These are phyloP conservation scores for Blastocystis sp. DNA, from an alignment of 352 stramenopile genomes.

Conservation along the genomic window DNA sequence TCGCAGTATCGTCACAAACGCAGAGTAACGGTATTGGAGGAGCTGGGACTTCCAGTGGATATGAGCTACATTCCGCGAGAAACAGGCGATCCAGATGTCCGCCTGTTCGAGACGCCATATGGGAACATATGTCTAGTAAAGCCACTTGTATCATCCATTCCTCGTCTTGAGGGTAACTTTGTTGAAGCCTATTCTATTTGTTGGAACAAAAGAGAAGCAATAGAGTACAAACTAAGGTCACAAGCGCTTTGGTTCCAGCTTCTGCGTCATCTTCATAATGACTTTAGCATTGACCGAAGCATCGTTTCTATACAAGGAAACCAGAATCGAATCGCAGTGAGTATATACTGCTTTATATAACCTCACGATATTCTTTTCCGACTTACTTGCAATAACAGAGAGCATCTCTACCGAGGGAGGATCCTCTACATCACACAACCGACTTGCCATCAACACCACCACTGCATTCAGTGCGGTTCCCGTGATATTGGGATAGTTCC, in stretches of 20 bases:
- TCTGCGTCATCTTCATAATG: constrained; percentile 40
- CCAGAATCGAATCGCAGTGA: constrained; percentile 36
- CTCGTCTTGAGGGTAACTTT: not conserved
- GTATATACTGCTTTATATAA: constrained; percentile 51
- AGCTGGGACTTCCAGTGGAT: not conserved
- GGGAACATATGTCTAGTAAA: not conserved
- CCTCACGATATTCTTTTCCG: constrained; percentile 2
- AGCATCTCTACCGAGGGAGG: not conserved
- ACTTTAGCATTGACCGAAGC: not conserved
- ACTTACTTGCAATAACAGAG: not conserved
- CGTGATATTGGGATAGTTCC: constrained; percentile 8
- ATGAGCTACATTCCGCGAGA: not conserved
- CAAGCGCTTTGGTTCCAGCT: constrained; percentile 51
- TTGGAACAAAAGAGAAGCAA: not conserved
- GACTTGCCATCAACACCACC: constrained; percentile 23
- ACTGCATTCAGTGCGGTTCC: constrained; percentile 32
- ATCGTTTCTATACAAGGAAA: constrained; percentile 3
- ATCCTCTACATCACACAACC: constrained; percentile 23
- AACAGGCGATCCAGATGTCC: not conserved
- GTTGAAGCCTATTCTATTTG: not conserved
- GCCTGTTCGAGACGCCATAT: constrained; percentile 31
- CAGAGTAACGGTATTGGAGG: not conserved
- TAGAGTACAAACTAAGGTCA: constrained; percentile 32
- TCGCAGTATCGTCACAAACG: not conserved
- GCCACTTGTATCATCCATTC: not conserved